Evolutionary conservation across 2,329 filamentous ascomycete genomes (phyloP).

Genomic region (Neoscytalidium dimidiatum): DNA sequence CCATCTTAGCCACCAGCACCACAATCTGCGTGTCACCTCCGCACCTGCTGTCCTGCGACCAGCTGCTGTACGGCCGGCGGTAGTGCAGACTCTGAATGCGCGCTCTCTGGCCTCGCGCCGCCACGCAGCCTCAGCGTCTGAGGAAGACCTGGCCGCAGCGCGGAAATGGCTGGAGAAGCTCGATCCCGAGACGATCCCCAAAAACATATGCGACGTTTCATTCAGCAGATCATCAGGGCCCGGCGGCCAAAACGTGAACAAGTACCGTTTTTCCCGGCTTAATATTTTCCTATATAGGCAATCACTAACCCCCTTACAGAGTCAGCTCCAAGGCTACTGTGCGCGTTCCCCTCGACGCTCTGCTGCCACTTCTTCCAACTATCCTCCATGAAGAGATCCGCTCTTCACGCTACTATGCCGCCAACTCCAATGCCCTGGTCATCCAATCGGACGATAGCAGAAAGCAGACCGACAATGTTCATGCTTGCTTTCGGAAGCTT

Average conservation of each 20-base stretch:
- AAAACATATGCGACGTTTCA: conserved; percentile 57
- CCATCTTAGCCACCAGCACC: background rate
- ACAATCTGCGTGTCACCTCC: background rate
- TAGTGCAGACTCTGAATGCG: background rate
- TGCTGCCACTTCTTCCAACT: conserved; percentile 57
- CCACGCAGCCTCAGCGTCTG: conserved; percentile 9
- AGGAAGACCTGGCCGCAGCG: conserved; percentile 44
- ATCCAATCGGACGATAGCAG: conserved; percentile 66
- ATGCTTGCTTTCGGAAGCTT: conserved; percentile 60
- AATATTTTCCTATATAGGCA: conserved; percentile 11
- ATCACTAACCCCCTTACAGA: conserved; percentile 40
- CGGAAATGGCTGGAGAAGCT: conserved; percentile 60
- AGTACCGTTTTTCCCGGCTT: conserved; percentile 48
- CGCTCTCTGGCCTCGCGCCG: conserved; percentile 2
- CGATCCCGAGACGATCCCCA: conserved; percentile 56
- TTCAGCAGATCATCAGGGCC: conserved; percentile 67
- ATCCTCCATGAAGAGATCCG: conserved; percentile 55
- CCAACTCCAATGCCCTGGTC: conserved; percentile 55
- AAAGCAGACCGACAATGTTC: conserved; percentile 62
- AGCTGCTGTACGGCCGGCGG: background rate
- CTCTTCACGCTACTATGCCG: conserved; percentile 57
- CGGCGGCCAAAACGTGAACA: conserved; percentile 70
- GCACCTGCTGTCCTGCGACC: background rate
- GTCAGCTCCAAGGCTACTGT: conserved; percentile 69
- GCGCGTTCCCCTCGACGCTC: conserved; percentile 53